A percentile compares a stretch with the other conserved stretches of the same genome.
Evolutionary conservation across 75 land plant species (phyloP).

Genomic region (Pinus tabuliformis): DNA sequence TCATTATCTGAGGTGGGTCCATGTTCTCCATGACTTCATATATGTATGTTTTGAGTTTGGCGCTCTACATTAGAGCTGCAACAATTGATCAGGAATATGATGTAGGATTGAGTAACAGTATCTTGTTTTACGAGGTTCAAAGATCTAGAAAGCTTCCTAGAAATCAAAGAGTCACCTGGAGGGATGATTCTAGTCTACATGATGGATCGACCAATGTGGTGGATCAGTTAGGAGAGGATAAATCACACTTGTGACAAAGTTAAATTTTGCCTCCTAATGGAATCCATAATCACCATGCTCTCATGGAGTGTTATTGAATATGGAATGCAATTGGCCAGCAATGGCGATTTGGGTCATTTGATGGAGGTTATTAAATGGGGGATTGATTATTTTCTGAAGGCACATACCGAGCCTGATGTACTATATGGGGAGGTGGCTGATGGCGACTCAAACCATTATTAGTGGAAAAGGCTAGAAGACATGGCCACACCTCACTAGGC

Average conservation of each 20-base stretch:
- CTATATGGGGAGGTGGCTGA: too few relatives aligned
- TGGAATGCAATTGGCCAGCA: constrained; percentile 29
- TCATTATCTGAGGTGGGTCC: neutral
- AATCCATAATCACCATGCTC: constrained; percentile 53
- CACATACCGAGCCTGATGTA: constrained; percentile 39
- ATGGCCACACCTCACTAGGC: too few relatives aligned
- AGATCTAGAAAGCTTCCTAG: constrained; percentile 61
- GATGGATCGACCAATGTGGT: constrained; percentile 59
- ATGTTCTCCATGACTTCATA: neutral
- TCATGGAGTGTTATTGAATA: constrained; percentile 62
- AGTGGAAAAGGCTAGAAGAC: too few relatives aligned
- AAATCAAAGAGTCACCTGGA: constrained; percentile 60
- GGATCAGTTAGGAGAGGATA: constrained; percentile 55
- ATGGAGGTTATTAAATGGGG: constrained; percentile 67
- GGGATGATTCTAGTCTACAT: constrained; percentile 59
- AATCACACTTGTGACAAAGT: constrained; percentile 62
- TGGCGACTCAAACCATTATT: too few relatives aligned
- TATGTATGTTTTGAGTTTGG: neutral
- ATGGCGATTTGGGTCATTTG: constrained; percentile 44
- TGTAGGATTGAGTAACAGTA: constrained; percentile 49
- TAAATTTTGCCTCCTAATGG: constrained; percentile 71
- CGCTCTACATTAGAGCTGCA: neutral
- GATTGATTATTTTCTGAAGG: constrained; percentile 51
- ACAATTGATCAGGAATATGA: constrained; percentile 33
- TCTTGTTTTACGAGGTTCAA: constrained; percentile 75